These are phyloP conservation scores for Aspergillus heteromorphus DNA, from an alignment of 495 filamentous ascomycete species.

Conservation along the genomic window DNA sequence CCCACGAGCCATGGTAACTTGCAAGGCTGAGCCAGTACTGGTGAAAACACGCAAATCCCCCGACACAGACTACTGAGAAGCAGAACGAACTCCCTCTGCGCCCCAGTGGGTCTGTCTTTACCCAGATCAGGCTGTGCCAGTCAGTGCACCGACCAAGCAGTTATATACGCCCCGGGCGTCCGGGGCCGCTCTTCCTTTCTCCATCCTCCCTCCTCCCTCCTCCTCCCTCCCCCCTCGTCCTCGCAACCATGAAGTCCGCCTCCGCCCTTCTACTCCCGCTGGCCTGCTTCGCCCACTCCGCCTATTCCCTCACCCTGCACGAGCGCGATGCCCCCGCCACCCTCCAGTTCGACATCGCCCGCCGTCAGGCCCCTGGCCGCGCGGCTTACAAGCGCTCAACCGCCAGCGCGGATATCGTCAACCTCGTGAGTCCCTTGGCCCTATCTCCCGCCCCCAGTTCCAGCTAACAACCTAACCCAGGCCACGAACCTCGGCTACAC, in stretches of 20 bases:
- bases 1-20: too few relatives aligned
- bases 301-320: not conserved
- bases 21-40: too few relatives aligned
- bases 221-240: too few relatives aligned
- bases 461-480: not conserved
- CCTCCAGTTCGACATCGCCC: not conserved
- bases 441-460: constrained; percentile 16
- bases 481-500: constrained; percentile 39
- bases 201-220: too few relatives aligned
- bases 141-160: too few relatives aligned
- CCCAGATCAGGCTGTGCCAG: not conserved
- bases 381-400: not conserved
- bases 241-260: constrained; percentile 7
- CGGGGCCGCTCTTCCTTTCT: too few relatives aligned
- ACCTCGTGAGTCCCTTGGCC: not conserved
- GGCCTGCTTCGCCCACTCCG: constrained; percentile 17
- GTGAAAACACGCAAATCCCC: too few relatives aligned
- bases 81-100: too few relatives aligned
- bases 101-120: not conserved
- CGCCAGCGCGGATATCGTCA: not conserved
- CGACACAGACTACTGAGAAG: too few relatives aligned
- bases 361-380: not conserved
- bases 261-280: constrained; percentile 13
- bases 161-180: too few relatives aligned
- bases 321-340: not conserved